Evolutionary conservation across 2,329 filamentous ascomycete species (phyloP).

Genomic region (Onygenales sp.): DNA sequence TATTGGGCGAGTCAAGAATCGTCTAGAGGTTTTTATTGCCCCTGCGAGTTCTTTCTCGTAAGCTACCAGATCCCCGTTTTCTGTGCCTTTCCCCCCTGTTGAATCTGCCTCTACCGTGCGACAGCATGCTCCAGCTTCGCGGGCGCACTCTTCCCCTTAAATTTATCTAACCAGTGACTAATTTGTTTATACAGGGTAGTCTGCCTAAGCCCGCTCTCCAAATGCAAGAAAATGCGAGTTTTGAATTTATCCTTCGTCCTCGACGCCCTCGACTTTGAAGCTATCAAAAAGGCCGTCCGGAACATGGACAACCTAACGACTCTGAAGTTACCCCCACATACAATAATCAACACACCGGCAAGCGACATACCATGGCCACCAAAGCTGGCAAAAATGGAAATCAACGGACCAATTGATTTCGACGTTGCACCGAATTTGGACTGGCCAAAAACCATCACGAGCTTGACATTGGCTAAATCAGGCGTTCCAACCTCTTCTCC

Average conservation of each 20-base stretch:
- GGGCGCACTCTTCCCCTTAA: too few species aligned
- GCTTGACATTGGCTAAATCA: conserved; percentile 8
- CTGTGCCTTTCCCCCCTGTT: not conserved
- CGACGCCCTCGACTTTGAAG: conserved; percentile 40
- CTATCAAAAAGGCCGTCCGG: conserved; percentile 43
- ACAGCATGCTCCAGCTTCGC: not conserved
- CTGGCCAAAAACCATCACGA: conserved; percentile 21
- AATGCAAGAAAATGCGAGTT: conserved; percentile 40
- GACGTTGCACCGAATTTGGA: conserved; percentile 13
- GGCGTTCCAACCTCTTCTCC: conserved; percentile 16
- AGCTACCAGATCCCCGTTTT: conserved; percentile 14
- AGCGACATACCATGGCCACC: conserved; percentile 19
- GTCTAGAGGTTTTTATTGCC: conserved; percentile 46
- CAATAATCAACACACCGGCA: conserved; percentile 1
- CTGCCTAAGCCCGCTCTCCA: conserved; percentile 47
- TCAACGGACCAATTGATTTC: not conserved
- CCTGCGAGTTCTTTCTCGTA: conserved; percentile 50
- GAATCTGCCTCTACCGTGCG: not conserved
- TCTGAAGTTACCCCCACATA: conserved; percentile 35
- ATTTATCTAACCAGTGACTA: not conserved
- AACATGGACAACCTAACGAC: conserved; percentile 35
- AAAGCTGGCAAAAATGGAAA: conserved; percentile 15
- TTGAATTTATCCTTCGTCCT: conserved; percentile 46
- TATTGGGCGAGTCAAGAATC: conserved; percentile 43
- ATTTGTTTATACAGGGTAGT: conserved; percentile 30